phyloP scores from a whole-genome alignment of 805 yeast species.

The Myxozyma neglecta region DNA sequence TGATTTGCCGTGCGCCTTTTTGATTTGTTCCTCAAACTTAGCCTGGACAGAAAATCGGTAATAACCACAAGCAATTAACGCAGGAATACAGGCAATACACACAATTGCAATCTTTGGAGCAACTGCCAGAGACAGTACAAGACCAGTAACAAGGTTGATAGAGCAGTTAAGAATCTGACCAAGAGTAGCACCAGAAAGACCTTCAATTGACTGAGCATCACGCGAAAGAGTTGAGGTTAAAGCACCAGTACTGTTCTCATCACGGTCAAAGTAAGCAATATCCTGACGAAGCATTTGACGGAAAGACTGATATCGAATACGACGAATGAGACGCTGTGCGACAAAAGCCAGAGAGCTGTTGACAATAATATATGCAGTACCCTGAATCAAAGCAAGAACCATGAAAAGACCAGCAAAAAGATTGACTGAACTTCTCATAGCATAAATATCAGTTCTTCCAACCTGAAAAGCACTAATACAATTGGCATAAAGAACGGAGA shows the following conservation, averaged over 20 bases:
- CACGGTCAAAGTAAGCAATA: constrained; percentile 36
- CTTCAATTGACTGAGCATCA: constrained; percentile 38
- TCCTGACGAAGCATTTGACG: constrained; percentile 37
- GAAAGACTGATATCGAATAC: constrained; percentile 33
- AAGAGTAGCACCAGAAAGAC: constrained; percentile 37
- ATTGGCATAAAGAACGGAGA: constrained; percentile 44
- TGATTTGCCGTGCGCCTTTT: constrained; percentile 43
- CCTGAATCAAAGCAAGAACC: constrained; percentile 30
- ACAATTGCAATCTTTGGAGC: constrained; percentile 47
- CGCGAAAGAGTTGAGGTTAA: constrained; percentile 34
- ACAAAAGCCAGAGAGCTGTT: constrained; percentile 25
- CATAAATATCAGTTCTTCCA: constrained; percentile 35
- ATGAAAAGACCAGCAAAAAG: constrained; percentile 32
- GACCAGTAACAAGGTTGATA: constrained; percentile 43
- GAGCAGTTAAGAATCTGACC: constrained; percentile 37
- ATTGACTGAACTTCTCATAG: constrained; percentile 42
- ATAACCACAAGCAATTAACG: constrained; percentile 45
- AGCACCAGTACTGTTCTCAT: constrained; percentile 36
- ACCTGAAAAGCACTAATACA: constrained; percentile 38
- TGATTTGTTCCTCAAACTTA: constrained; percentile 41
- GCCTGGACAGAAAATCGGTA: constrained; percentile 41
- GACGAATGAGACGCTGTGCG: constrained; percentile 31
- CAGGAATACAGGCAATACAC: constrained; percentile 42
- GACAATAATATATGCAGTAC: constrained; percentile 12
- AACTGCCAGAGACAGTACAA: constrained; percentile 43